Conservation (phyloP, 2,329 filamentous ascomycete genomes). For the Pyrenophora graminea region DNA sequence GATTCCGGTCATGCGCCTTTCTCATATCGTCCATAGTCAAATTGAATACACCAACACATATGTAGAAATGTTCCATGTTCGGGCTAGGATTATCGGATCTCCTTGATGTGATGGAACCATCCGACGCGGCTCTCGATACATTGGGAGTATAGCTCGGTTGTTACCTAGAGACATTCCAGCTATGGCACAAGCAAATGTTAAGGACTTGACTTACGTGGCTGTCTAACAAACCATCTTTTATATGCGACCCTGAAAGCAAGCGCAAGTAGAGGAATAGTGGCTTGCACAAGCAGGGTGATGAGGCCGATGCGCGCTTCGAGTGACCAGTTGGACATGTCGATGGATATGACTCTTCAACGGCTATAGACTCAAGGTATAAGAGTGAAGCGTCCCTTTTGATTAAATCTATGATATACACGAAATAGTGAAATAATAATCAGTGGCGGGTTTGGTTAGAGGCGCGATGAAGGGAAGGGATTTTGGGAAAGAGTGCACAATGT, state of each 20-base stretch:
- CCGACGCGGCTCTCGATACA: not conserved
- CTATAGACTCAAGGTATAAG: too few species aligned
- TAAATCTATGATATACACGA: too few species aligned
- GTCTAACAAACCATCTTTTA: not conserved
- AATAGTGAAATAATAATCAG: too few species aligned
- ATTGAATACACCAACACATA: not conserved
- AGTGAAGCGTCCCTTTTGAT: too few species aligned
- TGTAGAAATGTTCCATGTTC: not conserved
- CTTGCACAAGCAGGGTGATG: not conserved
- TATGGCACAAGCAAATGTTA: not conserved
- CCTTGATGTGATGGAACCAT: not conserved
- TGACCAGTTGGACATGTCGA: not conserved
- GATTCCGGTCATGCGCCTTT: too few species aligned
- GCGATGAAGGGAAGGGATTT: too few species aligned
- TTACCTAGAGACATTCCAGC: not conserved
- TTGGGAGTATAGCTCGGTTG: not conserved
- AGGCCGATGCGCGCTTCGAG: constrained; percentile 6
- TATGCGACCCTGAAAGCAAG: not conserved
- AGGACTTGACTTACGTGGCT: not conserved
- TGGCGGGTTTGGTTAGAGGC: too few species aligned
- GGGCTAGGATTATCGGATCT: not conserved
- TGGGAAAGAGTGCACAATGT: too few species aligned
- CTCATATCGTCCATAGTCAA: too few species aligned
- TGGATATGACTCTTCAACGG: not conserved
- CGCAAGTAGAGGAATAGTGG: not conserved